Evolutionary conservation across 2,329 filamentous ascomycete genomes (phyloP), one percentile per base, ranked within the genome.

Genomic region (Nothopassalora personata): DNA sequence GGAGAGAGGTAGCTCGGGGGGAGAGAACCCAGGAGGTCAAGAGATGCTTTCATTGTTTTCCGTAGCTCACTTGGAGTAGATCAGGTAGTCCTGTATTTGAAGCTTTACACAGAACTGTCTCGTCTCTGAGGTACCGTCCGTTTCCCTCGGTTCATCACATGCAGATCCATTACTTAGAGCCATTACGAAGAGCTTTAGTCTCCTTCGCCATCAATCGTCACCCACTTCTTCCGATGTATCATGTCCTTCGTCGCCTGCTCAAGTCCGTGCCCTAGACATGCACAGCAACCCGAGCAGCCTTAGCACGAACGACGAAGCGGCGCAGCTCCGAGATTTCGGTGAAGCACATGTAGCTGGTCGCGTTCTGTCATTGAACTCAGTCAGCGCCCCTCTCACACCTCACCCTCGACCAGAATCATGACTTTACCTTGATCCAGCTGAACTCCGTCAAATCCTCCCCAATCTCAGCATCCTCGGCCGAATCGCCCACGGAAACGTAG

Each of bases 291-390:
- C 49, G 11, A 11, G 49, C 49, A 9, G 27, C 15, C 31, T 58
- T 64, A 23, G 59, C 56, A 33, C 63, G 54, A 19, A 55, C 58
- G 11, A 66, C 64, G 34, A 64, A 64, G 19, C 60, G 60, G 49
- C 53, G 56, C 19, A 63, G 39, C 31, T 59, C 53, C 49, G 8
- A 23, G 8, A 64, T 39, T 55, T 66, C 62, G 39, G 58, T 60
- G 51, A 68, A 63, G 51, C 69, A 71, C 7, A 66, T 67, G 43
- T 70, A 70, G 46, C 68, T 70, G 28, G 63, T 59, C 28, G 53
- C 59, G 13, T 66, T 47, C 33, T 18, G 49, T 23, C 30, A 34
- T 10, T 5, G 18, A 5, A n/a, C 34, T 23, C 23, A 31, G 49
- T 51, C 49, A 51, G 49, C 49, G 5, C 10, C n/a, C 9, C 5